Evolutionary conservation across 441 rosid genomes (phyloP).

Genomic region (Gossypium gossypioides): DNA sequence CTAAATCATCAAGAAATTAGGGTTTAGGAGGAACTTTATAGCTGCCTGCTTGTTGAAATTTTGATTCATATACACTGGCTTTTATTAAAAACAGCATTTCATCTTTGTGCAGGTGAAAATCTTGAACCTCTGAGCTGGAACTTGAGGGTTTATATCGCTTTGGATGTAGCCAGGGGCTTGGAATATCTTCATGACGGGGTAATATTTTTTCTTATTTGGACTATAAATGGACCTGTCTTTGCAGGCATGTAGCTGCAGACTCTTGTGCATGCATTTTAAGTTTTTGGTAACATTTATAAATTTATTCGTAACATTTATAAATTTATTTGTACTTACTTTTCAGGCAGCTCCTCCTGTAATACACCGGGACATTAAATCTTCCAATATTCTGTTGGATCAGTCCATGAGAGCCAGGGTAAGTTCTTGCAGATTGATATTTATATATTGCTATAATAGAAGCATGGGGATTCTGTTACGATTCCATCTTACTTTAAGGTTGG

Average conservation of each 20-base stretch:
- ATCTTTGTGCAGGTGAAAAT: constrained; percentile 41
- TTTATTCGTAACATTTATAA: background rate
- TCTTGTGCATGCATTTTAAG: background rate
- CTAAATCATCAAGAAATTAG: background rate
- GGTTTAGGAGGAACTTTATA: background rate
- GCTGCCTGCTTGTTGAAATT: background rate
- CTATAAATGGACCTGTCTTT: background rate
- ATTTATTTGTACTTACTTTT: background rate
- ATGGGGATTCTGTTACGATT: background rate
- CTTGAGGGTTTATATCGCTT: constrained; percentile 66
- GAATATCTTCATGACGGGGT: constrained; percentile 99
- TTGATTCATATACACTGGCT: background rate
- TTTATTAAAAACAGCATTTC: background rate
- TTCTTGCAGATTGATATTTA: background rate
- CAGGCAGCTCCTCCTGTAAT: constrained; percentile 97
- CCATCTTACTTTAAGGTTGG: background rate
- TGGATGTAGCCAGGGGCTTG: constrained; percentile 88
- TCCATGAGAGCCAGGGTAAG: constrained; percentile 91
- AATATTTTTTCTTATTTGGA: constrained; percentile 19
- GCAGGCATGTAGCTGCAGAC: background rate
- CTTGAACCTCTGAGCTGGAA: constrained; percentile 66
- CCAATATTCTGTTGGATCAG: constrained; percentile 86
- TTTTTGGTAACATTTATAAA: background rate
- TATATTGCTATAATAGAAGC: background rate
- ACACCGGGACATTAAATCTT: constrained; percentile 88